Evolutionary conservation across 169 alveolate species (phyloP).

Genomic region (Amoebophrya sp.): DNA sequence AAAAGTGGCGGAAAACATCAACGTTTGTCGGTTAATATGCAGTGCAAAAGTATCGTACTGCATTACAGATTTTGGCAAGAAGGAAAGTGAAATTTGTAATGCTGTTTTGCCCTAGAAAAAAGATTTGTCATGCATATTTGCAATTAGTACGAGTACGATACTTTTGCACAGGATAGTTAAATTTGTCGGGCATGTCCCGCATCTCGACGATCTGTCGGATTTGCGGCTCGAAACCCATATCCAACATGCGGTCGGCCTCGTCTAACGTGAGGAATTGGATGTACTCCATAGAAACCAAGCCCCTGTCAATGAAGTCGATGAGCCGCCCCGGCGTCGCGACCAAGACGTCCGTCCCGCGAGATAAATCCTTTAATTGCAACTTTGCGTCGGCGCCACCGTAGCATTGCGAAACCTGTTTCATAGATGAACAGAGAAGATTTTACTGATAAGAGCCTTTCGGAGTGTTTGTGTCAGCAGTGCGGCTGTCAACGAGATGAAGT

Average conservation of each 20-base stretch:
- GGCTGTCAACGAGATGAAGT: too few species aligned
- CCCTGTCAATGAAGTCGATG: conserved; percentile 45
- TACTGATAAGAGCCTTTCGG: too few species aligned
- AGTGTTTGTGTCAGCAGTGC: too few species aligned
- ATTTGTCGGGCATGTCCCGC: conserved; percentile 56
- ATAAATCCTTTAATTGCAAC: neutral
- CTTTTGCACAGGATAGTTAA: too few species aligned
- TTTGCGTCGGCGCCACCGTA: neutral
- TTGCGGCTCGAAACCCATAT: conserved; percentile 97
- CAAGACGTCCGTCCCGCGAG: neutral
- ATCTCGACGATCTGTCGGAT: conserved; percentile 54
- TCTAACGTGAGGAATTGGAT: conserved; percentile 73
- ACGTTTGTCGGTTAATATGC: conserved; percentile 88
- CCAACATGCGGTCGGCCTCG: conserved; percentile 97
- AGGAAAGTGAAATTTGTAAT: too few species aligned
- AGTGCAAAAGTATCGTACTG: too few species aligned
- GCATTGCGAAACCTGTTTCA: neutral
- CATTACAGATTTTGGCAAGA: too few species aligned
- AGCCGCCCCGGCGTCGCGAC: conserved; percentile 34
- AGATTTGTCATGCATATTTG: too few species aligned
- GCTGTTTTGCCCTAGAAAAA: too few species aligned
- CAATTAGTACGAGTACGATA: too few species aligned
- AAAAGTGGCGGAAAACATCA: conserved; percentile 86
- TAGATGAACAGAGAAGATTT: too few species aligned
- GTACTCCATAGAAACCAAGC: conserved; percentile 38